Evolutionary conservation across 768 basidiomycete genomes (phyloP).

Genomic region (Megacollybia marginata): DNA sequence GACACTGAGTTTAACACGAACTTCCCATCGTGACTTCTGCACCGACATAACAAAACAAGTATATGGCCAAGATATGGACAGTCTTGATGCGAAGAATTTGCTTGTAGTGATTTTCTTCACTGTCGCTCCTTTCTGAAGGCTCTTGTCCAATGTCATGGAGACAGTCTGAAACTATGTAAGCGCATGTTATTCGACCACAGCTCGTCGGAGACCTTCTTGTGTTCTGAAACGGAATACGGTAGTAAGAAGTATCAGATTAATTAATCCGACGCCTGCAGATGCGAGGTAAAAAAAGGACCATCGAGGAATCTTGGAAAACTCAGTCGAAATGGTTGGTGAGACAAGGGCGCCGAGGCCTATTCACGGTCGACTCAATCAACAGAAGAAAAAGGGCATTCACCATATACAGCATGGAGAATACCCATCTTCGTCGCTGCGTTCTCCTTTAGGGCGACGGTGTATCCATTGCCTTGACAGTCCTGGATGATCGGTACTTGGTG

Average conservation of each 20-base stretch:
- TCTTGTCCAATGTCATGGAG: slow-evolving; percentile 19
- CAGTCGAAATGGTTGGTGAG: slow-evolving; percentile 59
- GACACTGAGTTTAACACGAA: slow-evolving; percentile 6
- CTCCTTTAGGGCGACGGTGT: slow-evolving; percentile 37
- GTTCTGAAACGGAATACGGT: slow-evolving; percentile 20
- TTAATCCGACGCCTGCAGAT: slow-evolving; percentile 43
- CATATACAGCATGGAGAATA: slow-evolving; percentile 43
- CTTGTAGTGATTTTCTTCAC: slow-evolving; percentile 26
- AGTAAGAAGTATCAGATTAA: slow-evolving; percentile 21
- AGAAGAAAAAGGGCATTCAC: slow-evolving; percentile 14
- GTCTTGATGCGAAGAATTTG: slow-evolving; percentile 36
- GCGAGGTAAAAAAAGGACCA: slow-evolving; percentile 63
- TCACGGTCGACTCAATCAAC: background rate
- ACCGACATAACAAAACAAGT: slow-evolving; percentile 41
- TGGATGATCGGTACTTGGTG: slow-evolving; percentile 10
- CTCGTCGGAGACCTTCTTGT: slow-evolving; percentile 19
- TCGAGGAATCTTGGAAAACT: slow-evolving; percentile 40
- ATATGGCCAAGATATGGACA: slow-evolving; percentile 40
- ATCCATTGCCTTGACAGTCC: slow-evolving; percentile 50
- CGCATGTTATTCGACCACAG: background rate
- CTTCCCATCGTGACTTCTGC: slow-evolving; percentile 45
- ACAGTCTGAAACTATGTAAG: slow-evolving; percentile 9
- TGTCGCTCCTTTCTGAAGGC: slow-evolving; percentile 3
- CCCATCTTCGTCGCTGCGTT: slow-evolving; percentile 44
- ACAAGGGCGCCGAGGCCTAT: slow-evolving; percentile 38